Conservation (phyloP, 2,329 filamentous ascomycete genomes). For the Colletotrichum tanaceti region DNA sequence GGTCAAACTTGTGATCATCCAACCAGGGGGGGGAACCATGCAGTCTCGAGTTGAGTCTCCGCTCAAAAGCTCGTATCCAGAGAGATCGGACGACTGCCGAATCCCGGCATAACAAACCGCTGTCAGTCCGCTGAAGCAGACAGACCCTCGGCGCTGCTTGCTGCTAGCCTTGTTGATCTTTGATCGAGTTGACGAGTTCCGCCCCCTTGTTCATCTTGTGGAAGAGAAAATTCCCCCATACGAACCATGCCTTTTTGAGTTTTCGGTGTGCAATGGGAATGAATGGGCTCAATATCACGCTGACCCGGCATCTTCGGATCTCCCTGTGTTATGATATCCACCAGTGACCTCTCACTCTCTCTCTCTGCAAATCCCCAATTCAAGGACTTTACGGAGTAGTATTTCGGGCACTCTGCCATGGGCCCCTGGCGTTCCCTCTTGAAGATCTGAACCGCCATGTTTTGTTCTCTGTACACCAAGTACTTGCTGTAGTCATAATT, state of each 20-base stretch:
- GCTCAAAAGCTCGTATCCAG: constrained; percentile 32
- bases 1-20: background rate
- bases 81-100: constrained; percentile 26
- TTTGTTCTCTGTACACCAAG: too few relatives aligned
- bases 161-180: background rate
- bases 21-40: constrained; percentile 14
- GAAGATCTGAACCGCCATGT: too few relatives aligned
- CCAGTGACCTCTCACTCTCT: constrained; percentile 8
- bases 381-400: constrained; percentile 13
- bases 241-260: background rate
- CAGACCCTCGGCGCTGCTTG: background rate
- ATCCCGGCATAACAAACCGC: constrained; percentile 1
- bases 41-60: background rate
- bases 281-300: constrained; percentile 16
- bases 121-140: too few relatives aligned
- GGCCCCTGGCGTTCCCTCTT: too few relatives aligned
- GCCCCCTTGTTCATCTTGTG: too few relatives aligned
- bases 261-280: constrained; percentile 28
- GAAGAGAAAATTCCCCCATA: background rate
- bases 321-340: constrained; percentile 19
- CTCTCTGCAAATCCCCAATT: constrained; percentile 1
- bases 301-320: background rate
- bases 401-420: background rate
- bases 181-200: too few relatives aligned
- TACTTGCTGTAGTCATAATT: too few relatives aligned